These are phyloP conservation scores for Neocatenulostroma microsporum DNA, from an alignment of 2,329 filamentous ascomycete genomes.

Conservation along the genomic window DNA sequence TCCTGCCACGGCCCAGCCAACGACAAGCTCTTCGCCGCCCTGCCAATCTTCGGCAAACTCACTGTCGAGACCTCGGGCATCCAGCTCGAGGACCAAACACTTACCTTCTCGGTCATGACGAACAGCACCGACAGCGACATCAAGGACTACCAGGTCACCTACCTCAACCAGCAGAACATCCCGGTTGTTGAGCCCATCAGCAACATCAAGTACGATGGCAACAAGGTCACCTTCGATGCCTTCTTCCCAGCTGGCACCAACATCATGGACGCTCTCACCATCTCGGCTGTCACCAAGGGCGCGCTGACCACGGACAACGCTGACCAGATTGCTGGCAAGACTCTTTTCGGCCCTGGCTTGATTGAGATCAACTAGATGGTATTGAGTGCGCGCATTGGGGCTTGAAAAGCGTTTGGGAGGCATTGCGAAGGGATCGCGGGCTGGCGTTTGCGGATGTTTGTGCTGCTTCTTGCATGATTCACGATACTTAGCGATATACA, in stretches of 20 bases:
- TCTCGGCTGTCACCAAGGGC: constrained; percentile 42
- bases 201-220: constrained; percentile 35
- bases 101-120: constrained; percentile 43
- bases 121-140: constrained; percentile 25
- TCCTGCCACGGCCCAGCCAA: constrained; percentile 43
- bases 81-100: constrained; percentile 39
- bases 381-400: no score
- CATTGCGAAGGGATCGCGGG: no score
- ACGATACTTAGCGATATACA: no score
- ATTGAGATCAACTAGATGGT: constrained; percentile 35
- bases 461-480: no score
- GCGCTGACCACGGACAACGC: constrained; percentile 37
- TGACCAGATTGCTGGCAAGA: constrained; percentile 31
- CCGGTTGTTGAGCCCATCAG: constrained; percentile 41
- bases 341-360: constrained; percentile 41
- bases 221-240: constrained; percentile 40
- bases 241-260: constrained; percentile 45
- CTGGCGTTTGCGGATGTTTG: no score
- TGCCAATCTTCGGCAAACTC: constrained; percentile 52
- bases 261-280: constrained; percentile 44
- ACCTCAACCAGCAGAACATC: constrained; percentile 45
- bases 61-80: constrained; percentile 38
- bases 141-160: constrained; percentile 26
- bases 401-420: no score
- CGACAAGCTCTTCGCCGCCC: constrained; percentile 29